Base-by-base conservation (phyloP, 495 filamentous ascomycete genomes). In the Lasiosphaeris hirsuta region DNA sequence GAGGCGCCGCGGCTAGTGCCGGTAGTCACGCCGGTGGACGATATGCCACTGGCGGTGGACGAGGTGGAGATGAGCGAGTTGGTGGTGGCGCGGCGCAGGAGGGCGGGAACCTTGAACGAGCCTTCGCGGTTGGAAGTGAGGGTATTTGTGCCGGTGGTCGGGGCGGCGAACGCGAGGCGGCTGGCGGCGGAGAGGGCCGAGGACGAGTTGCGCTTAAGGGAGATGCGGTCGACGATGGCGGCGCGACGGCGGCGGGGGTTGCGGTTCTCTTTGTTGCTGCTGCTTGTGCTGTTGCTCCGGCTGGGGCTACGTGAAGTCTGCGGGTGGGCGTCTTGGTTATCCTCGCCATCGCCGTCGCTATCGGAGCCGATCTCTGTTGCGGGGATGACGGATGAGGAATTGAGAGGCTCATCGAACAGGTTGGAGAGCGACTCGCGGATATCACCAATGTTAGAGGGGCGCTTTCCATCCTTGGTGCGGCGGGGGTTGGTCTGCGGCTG, bases 351-450 rank as follows among this genome's bases (percentile, higher is more conserved):
- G 37, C 74, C 70, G 4, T 75, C 75, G 49, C 69, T 65, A 50
- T 74, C 76, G 6, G 71, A 81, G 53, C 61, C 74, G 48, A 63
- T 50, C 33, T 72, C 73, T 1, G 77, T 78, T 19, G 73, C 75
- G 7, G 73, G 72, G 47, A 80, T 73, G 51, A 81, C 65, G 13
- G 75, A 75, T 34, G 62, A 67, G 0, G 65, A 57, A 46, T 52
- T 18, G 34, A 60, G 54, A 13, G 83, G 79, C 51, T 89, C 86
- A 54, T 94, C 92, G 18, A 93, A 86, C 8, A 96, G 78, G 72
- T 87, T 88, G 38, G 88, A 92, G 1, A 96, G 72, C 0, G 88
- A 88, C 59, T 90, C 82, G 40, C 89, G 83, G 67, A 96, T 86
- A 61, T 95, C 90, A 36, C 81, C 79, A 10, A 94, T 72, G n/a